A percentile compares a stretch with the other conserved stretches of the same genome.
Evolutionary conservation across 83 land plant genomes (phyloP).

Genomic region (Diphasiastrum complanatum): DNA sequence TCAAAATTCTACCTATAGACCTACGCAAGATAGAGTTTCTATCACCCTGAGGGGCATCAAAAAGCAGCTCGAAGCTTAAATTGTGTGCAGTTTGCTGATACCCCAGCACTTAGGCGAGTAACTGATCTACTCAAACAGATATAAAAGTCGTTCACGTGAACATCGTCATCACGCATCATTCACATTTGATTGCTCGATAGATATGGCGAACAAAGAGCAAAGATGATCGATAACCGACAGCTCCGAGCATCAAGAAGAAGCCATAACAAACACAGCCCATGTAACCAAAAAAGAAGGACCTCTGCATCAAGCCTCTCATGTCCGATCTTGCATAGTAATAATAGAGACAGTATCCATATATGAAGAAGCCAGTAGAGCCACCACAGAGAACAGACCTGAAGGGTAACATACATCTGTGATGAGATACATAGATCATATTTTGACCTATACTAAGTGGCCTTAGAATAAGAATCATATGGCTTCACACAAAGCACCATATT

Average conservation of each 20-base stretch:
- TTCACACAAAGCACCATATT: no score
- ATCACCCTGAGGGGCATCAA: no score
- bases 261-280: constrained; percentile 16
- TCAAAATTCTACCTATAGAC: no score
- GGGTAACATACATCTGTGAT: neutral
- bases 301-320: constrained; percentile 15
- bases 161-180: constrained; percentile 1
- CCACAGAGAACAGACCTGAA: constrained; percentile 12
- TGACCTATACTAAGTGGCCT: no score
- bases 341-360: constrained; percentile 13
- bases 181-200: constrained; percentile 12
- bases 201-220: constrained; percentile 12
- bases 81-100: no score
- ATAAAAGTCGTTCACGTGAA: no score
- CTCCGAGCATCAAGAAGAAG: constrained; percentile 12
- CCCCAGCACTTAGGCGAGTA: no score
- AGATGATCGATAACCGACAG: constrained; percentile 8
- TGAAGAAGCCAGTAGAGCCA: constrained; percentile 16
- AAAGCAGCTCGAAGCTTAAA: no score
- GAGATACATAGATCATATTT: no score
- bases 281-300: constrained; percentile 16
- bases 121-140: no score
- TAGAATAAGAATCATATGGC: no score
- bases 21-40: no score
- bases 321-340: constrained; percentile 12